Evolutionary conservation across 1,284 basidiomycete species (phyloP).

Genomic region (Gymnopus androsaceus): DNA sequence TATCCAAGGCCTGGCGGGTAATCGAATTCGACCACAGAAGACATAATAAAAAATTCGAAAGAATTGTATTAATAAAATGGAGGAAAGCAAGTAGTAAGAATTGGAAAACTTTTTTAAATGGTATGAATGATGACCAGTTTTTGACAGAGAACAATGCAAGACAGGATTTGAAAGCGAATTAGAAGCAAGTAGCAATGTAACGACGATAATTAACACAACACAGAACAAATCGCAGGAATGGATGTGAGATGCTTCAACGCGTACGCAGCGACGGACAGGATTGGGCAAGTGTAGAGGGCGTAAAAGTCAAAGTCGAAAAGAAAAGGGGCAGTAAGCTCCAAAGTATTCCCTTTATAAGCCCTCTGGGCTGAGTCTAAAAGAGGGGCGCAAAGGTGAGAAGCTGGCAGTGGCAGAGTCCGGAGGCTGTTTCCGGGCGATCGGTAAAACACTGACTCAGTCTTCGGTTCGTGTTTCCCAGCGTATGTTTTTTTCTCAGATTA

Average conservation of each 20-base stretch:
- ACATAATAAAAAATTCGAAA: constrained; percentile 29
- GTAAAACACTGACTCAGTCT: no score
- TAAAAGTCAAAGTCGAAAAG: no score
- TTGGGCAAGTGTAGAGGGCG: no score
- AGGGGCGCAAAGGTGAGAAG: no score
- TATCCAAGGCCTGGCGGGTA: constrained; percentile 36
- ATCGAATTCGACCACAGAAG: constrained; percentile 47
- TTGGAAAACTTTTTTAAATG: not conserved
- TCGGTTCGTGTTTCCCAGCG: no score
- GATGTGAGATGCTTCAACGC: not conserved
- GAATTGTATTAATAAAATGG: not conserved
- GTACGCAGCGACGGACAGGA: no score
- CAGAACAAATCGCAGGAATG: not conserved
- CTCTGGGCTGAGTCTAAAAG: no score
- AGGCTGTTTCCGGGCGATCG: no score
- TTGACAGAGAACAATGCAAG: constrained; percentile 5
- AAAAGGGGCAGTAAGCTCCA: no score
- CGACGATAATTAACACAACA: constrained; percentile 8
- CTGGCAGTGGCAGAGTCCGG: no score
- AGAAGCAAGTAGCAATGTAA: constrained; percentile 1
- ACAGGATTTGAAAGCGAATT: constrained; percentile 4
- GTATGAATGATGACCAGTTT: not conserved
- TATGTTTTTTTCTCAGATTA: no score
- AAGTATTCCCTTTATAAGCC: no score
- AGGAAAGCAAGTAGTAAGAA: not conserved